These are phyloP conservation scores for Colletotrichum cereale DNA, from an alignment of 2,329 filamentous ascomycete species.

Conservation along the genomic window DNA sequence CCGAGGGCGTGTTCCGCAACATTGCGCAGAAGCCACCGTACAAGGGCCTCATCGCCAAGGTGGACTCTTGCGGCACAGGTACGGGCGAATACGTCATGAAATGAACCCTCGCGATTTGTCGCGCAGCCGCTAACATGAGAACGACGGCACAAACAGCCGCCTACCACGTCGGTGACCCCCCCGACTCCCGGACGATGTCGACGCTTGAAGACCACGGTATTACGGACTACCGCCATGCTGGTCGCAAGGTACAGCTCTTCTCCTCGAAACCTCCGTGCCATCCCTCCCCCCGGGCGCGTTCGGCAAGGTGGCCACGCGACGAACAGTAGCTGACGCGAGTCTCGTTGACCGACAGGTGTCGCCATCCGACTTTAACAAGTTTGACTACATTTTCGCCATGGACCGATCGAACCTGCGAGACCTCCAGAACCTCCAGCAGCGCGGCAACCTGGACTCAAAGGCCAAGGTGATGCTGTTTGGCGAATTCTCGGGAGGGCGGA, in stretches of 20 bases:
- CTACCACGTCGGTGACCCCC: slow-evolving; percentile 83
- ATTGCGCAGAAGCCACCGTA: slow-evolving; percentile 73
- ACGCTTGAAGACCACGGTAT: slow-evolving; percentile 83
- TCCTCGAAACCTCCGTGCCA: slow-evolving; percentile 12
- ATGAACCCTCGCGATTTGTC: background rate
- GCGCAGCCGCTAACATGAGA: slow-evolving; percentile 17
- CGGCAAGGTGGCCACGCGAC: background rate
- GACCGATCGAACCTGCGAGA: slow-evolving; percentile 84
- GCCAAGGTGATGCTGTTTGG: slow-evolving; percentile 86
- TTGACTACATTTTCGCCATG: slow-evolving; percentile 97
- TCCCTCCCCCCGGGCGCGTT: background rate
- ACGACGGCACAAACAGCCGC: slow-evolving; percentile 63
- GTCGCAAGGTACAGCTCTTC: slow-evolving; percentile 76
- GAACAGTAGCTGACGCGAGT: slow-evolving; percentile 5
- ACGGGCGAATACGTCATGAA: slow-evolving; percentile 41
- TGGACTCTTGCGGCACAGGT: slow-evolving; percentile 92
- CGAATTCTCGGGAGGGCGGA: slow-evolving; percentile 75
- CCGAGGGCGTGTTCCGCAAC: slow-evolving; percentile 89
- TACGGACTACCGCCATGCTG: slow-evolving; percentile 79
- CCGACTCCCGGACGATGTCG: slow-evolving; percentile 86
- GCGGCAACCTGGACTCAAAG: slow-evolving; percentile 68
- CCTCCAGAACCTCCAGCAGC: slow-evolving; percentile 71
- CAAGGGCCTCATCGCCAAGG: slow-evolving; percentile 69
- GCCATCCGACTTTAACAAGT: slow-evolving; percentile 80
- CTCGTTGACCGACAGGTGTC: slow-evolving; percentile 56